phyloP scores from a whole-genome alignment of 768 basidiomycete genomes.

The Pholiota conissans region DNA sequence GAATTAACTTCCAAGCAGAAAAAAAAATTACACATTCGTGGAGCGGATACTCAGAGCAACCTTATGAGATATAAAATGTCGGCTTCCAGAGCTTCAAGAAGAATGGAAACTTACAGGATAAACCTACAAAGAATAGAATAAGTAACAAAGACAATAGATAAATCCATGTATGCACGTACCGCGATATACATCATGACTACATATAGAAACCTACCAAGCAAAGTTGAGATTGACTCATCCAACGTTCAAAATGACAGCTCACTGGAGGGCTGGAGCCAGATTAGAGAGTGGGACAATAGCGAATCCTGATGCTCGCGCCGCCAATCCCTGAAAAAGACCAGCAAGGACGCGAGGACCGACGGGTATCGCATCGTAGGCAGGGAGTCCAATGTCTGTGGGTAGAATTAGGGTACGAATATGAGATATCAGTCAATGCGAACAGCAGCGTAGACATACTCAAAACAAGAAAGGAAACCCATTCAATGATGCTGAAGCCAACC shows the following conservation, averaged over 20 bases:
- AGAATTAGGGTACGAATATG: not conserved
- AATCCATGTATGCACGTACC: conserved; percentile 30
- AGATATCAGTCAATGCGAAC: not conserved
- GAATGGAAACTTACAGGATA: conserved; percentile 36
- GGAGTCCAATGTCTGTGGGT: conserved; percentile 39
- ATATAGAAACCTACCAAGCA: conserved; percentile 54
- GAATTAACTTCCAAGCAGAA: too few species aligned
- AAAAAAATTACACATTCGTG: conserved; percentile 65
- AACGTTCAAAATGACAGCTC: conserved; percentile 18
- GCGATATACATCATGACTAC: conserved; percentile 80
- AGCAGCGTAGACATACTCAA: conserved; percentile 37
- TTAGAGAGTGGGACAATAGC: conserved; percentile 44
- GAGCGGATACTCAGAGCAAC: conserved; percentile 66
- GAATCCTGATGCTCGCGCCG: conserved; percentile 54
- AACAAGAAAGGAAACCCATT: conserved; percentile 72
- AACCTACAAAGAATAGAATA: conserved; percentile 26
- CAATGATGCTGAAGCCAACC: conserved; percentile 54
- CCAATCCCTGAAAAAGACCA: conserved; percentile 56
- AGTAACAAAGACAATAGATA: not conserved
- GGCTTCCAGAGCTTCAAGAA: too few species aligned
- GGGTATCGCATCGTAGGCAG: conserved; percentile 36
- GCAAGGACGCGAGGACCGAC: conserved; percentile 38
- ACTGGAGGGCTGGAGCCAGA: conserved; percentile 73
- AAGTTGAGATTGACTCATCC: not conserved
- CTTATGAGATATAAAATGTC: conserved; percentile 31